phyloP scores from a whole-genome alignment of 345 rosid species.

The Adansonia digitata region DNA sequence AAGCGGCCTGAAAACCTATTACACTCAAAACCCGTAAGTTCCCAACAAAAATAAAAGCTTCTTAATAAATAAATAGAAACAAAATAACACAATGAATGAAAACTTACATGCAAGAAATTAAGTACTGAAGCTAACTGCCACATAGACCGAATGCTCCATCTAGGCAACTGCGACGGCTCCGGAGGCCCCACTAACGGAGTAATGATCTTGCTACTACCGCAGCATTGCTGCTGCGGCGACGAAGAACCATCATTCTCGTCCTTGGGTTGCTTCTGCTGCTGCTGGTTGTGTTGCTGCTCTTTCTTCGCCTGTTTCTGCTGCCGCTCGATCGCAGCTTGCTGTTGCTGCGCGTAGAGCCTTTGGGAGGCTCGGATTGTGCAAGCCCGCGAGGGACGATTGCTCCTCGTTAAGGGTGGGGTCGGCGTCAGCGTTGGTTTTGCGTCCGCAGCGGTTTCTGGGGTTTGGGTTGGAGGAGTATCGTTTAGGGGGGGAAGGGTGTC shows the following conservation, averaged over 20 bases:
- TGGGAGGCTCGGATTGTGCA: constrained; percentile 85
- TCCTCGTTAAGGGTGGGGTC: constrained; percentile 37
- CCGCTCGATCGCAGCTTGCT: constrained; percentile 51
- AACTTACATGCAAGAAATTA: constrained; percentile 92
- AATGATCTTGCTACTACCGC: constrained; percentile 51
- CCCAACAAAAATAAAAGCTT: constrained; percentile 17
- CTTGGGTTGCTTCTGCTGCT: constrained; percentile 6
- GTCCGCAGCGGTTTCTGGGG: neutral
- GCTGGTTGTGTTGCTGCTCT: constrained; percentile 32
- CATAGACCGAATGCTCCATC: constrained; percentile 97
- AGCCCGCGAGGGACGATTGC: constrained; percentile 90
- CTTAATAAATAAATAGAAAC: constrained; percentile 1
- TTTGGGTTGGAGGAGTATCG: constrained; percentile 11
- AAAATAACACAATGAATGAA: neutral
- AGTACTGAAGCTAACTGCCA: constrained; percentile 97
- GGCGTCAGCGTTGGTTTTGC: neutral
- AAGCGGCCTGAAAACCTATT: constrained; percentile 80
- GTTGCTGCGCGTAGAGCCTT: constrained; percentile 57
- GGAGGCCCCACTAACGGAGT: constrained; percentile 78
- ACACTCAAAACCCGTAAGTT: constrained; percentile 13
- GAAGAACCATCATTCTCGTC: constrained; percentile 27
- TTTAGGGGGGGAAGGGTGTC: constrained; percentile 15
- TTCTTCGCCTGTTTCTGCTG: constrained; percentile 53
- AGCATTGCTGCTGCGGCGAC: constrained; percentile 49
- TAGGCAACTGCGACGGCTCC: constrained; percentile 73